Evolutionary conservation across 2,329 filamentous ascomycete genomes (phyloP).

Genomic region (Colletotrichum sp.): DNA sequence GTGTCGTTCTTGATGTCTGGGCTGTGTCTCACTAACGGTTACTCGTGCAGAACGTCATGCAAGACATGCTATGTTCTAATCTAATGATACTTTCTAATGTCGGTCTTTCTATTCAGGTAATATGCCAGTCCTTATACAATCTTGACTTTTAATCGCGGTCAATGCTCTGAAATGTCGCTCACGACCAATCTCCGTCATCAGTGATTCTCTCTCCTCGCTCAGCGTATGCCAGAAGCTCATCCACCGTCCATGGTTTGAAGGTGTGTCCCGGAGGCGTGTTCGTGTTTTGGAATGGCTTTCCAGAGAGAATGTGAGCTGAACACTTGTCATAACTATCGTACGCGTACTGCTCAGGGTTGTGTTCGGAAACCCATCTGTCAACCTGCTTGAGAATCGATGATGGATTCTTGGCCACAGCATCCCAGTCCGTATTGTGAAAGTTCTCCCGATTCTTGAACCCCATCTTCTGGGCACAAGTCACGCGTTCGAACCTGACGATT

Average conservation of each 20-base stretch:
- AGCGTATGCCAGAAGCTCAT: not conserved
- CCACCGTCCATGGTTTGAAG: conserved; percentile 30
- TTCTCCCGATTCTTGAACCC: conserved; percentile 24
- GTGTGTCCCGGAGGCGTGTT: conserved; percentile 31
- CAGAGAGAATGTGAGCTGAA: conserved; percentile 25
- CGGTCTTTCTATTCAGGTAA: not conserved
- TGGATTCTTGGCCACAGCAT: conserved; percentile 10
- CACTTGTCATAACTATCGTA: conserved; percentile 30
- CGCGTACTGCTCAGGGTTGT: conserved; percentile 34
- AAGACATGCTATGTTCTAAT: not conserved
- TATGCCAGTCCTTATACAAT: not conserved
- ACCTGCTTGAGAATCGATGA: not conserved
- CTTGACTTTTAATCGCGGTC: too few relatives aligned
- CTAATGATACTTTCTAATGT: not conserved
- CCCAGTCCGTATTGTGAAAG: conserved; percentile 24
- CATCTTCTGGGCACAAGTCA: conserved; percentile 19
- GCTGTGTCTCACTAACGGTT: not conserved
- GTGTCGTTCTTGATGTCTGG: not conserved
- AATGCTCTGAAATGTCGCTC: not conserved
- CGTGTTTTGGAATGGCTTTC: conserved; percentile 30
- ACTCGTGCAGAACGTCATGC: not conserved
- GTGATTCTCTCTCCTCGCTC: not conserved
- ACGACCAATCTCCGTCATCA: not conserved
- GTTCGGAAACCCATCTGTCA: conserved; percentile 24
- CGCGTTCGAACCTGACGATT: conserved; percentile 18